Evolutionary conservation across 2,329 filamentous ascomycete species (phyloP).

Genomic region (Sporothrix humicola): DNA sequence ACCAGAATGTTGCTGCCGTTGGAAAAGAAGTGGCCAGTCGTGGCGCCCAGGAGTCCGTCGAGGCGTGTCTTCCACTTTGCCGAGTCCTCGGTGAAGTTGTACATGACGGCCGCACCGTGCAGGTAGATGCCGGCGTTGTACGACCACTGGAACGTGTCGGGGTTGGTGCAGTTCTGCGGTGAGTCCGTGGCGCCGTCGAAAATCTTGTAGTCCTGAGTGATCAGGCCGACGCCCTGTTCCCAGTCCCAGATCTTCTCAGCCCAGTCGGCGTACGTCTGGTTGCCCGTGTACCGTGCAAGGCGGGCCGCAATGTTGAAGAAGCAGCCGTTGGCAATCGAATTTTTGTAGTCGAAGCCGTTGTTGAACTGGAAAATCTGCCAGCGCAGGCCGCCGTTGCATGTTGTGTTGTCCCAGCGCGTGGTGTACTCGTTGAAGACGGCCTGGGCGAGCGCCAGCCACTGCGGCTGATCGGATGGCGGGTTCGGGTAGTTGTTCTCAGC

Average conservation of each 20-base stretch:
- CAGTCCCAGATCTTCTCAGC: slow-evolving; percentile 73
- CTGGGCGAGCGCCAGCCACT: slow-evolving; percentile 80
- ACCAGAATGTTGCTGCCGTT: slow-evolving; percentile 61
- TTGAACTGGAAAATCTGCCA: slow-evolving; percentile 88
- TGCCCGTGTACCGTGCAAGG: slow-evolving; percentile 77
- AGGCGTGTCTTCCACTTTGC: slow-evolving; percentile 63
- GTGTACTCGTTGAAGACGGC: slow-evolving; percentile 82
- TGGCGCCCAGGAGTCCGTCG: slow-evolving; percentile 61
- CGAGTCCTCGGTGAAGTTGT: slow-evolving; percentile 61
- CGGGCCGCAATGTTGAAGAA: slow-evolving; percentile 74
- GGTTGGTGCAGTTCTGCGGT: slow-evolving; percentile 54
- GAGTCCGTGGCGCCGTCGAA: slow-evolving; percentile 60
- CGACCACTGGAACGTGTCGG: slow-evolving; percentile 68
- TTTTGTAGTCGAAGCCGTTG: slow-evolving; percentile 72
- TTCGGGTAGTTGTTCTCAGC: slow-evolving; percentile 78
- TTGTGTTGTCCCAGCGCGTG: slow-evolving; percentile 68
- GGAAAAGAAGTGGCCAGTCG: slow-evolving; percentile 62
- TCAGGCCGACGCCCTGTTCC: slow-evolving; percentile 61
- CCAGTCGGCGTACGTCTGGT: slow-evolving; percentile 78
- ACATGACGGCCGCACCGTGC: slow-evolving; percentile 65
- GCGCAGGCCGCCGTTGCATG: slow-evolving; percentile 75
- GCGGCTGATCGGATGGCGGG: slow-evolving; percentile 64
- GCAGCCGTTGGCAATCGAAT: slow-evolving; percentile 71
- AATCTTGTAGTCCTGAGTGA: slow-evolving; percentile 61
- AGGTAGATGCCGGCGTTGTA: slow-evolving; percentile 73